These are phyloP conservation scores for Trichoderma erinaceum DNA, from an alignment of 495 filamentous ascomycete genomes.

Conservation along the genomic window DNA sequence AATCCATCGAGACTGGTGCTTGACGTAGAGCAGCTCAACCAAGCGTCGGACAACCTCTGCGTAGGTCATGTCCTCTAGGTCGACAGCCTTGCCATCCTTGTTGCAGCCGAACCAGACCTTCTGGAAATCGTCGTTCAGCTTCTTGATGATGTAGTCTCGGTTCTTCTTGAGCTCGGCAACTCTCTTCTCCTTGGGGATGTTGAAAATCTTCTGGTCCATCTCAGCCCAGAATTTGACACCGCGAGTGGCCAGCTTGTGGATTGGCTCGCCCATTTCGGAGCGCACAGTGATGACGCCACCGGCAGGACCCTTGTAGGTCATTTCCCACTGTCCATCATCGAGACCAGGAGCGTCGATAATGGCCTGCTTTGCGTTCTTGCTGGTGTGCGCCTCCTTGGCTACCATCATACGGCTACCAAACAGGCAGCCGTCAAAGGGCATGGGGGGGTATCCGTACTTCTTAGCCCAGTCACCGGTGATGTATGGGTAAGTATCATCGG, in stretches of 20 bases:
- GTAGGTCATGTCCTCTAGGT: conserved; percentile 98
- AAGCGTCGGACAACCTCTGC: conserved; percentile 85
- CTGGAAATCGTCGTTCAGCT: conserved; percentile 96
- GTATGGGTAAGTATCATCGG: conserved; percentile 90
- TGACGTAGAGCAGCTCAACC: conserved; percentile 95
- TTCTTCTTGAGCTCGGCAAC: conserved; percentile 87
- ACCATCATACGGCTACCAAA: conserved; percentile 94
- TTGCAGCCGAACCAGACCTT: conserved; percentile 99
- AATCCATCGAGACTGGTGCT: conserved; percentile 91
- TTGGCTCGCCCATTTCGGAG: conserved; percentile 98
- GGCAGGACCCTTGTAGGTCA: conserved; percentile 87
- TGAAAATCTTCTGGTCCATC: conserved; percentile 97
- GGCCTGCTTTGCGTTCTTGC: conserved; percentile 86
- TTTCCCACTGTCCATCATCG: conserved; percentile 87
- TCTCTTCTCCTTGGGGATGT: conserved; percentile 88
- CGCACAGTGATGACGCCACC: conserved; percentile 95
- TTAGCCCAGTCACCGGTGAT: conserved; percentile 82
- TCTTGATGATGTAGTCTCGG: conserved; percentile 91
- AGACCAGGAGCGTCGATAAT: conserved; percentile 87
- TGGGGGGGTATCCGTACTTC: conserved; percentile 79
- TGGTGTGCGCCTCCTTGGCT: conserved; percentile 91
- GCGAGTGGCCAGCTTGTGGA: conserved; percentile 94
- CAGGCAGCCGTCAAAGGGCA: conserved; percentile 88
- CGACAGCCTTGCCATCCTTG: conserved; percentile 71
- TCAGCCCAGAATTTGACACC: conserved; percentile 95